Evolutionary conservation across 108 stramenopile species (phyloP).

Genomic region (Cyclotella baltica): DNA sequence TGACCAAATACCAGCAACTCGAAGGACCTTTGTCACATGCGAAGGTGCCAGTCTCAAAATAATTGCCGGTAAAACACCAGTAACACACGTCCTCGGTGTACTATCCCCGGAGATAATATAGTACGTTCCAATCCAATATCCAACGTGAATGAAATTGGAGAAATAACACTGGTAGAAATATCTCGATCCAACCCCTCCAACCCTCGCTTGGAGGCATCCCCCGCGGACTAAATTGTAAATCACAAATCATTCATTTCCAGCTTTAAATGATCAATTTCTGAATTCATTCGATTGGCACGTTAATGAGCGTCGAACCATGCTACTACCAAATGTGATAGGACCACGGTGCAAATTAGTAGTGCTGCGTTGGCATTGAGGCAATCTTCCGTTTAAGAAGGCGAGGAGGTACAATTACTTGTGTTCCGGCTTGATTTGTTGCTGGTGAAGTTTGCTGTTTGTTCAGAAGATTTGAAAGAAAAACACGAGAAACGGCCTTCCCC

Average conservation of each 20-base stretch:
- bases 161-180: slow-evolving; percentile 66
- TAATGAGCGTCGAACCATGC: slow-evolving; percentile 64
- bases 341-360: slow-evolving; percentile 67
- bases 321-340: slow-evolving; percentile 52
- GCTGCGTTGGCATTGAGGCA: slow-evolving; percentile 65
- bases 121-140: slow-evolving; percentile 71
- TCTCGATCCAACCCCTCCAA: slow-evolving; percentile 57
- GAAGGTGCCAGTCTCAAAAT: slow-evolving; percentile 61
- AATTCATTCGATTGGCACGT: slow-evolving; percentile 37
- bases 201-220: slow-evolving; percentile 41
- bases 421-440: slow-evolving; percentile 69
- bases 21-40: slow-evolving; percentile 62
- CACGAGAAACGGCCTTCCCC: no score
- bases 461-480: no score
- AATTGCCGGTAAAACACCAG: slow-evolving; percentile 78
- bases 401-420: slow-evolving; percentile 74
- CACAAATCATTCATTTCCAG: slow-evolving; percentile 60
- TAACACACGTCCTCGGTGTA: slow-evolving; percentile 68
- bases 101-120: slow-evolving; percentile 41
- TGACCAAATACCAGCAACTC: slow-evolving; percentile 68
- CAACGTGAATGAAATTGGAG: slow-evolving; percentile 71
- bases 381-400: slow-evolving; percentile 78
- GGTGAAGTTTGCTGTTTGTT: neutral
- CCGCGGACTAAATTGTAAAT: slow-evolving; percentile 46
- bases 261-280: slow-evolving; percentile 56